phyloP scores from a whole-genome alignment of 83 land plant species.

The Picea engelmannii region DNA sequence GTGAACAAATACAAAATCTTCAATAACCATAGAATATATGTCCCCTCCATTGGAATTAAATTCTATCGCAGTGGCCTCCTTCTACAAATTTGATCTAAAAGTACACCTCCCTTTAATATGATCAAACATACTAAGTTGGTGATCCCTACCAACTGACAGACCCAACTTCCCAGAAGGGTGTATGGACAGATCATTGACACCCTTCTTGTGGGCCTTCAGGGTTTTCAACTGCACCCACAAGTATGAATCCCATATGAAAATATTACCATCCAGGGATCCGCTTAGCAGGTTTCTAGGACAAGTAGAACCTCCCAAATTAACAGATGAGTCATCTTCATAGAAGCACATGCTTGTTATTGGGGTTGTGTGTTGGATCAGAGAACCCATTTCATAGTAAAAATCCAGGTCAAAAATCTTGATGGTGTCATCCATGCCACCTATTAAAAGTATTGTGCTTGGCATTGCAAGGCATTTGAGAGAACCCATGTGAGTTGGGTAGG shows the following conservation, averaged over 20 bases:
- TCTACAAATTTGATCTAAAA: constrained; percentile 60
- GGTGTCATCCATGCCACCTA: constrained; percentile 86
- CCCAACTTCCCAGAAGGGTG: constrained; percentile 83
- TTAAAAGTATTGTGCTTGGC: constrained; percentile 64
- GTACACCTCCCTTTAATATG: constrained; percentile 78
- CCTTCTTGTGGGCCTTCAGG: constrained; percentile 56
- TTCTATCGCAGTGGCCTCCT: constrained; percentile 62
- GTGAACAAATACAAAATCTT: constrained; percentile 56
- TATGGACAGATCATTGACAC: constrained; percentile 62
- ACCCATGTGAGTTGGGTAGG: constrained; percentile 83
- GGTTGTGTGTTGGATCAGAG: constrained; percentile 53
- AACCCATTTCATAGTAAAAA: constrained; percentile 57
- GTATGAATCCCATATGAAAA: constrained; percentile 80
- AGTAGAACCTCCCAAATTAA: constrained; percentile 16
- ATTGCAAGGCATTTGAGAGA: constrained; percentile 79
- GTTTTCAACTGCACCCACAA: constrained; percentile 75
- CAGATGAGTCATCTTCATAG: constrained; percentile 31
- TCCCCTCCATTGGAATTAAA: constrained; percentile 53
- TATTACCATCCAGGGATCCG: constrained; percentile 74
- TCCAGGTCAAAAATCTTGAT: constrained; percentile 79
- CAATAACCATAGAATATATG: constrained; percentile 67
- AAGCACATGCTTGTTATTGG: constrained; percentile 74
- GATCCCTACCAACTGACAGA: constrained; percentile 70
- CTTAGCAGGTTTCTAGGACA: constrained; percentile 77
- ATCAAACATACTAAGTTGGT: constrained; percentile 73